Base-by-base conservation (phyloP, 179 eudicot genomes). In the Drosera spatulata region DNA sequence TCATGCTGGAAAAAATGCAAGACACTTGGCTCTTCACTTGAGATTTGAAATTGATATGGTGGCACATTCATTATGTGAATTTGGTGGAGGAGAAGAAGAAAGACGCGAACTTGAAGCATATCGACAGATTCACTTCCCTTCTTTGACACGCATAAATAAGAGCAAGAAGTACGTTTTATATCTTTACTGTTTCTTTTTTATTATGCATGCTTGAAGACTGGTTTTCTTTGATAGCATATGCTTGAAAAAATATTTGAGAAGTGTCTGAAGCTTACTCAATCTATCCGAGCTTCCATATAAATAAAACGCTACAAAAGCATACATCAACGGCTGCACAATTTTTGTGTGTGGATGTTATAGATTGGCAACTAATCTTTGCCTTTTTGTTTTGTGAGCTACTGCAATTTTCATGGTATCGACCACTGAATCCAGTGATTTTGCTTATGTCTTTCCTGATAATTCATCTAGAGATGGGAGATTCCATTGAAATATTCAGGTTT, bases 1-100 rank as follows among this genome's bases (percentile, higher is more conserved):
- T 38, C 76, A 45, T 60, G 65, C 68, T 42, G 43, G 14, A 47
- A 76, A 82, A 75, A 73, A 46, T 58, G 78, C 87, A 52, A 80
- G 77, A 67, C 90, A 80, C 73, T 80, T 94, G 47, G 97, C 99
- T 61, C 75, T 94, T 62, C 99, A 94, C 76, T 73, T 94, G 70
- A 85, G 99, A 69, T 94, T 83, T 79, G 99, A 90, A 79, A 90
- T 94, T 66, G 99, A 94, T 76, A 94, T 94, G 99, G 97, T 82
- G 68, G 97, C 99, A 66, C 97, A 94, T 77, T 94, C 99, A 56
- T 73, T 94, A 39, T 94, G 99, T 63, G 85, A 90, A 54, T 94
- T 86, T 79, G 99, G 97, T 66, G 97, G 99, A 52, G 99, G 99
- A 56, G 95, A 85, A 69, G 88, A 80, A 61, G 99, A 94, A 77